A percentile compares a stretch with the other conserved stretches of the same genome.
These are phyloP conservation scores for Microdochium bolleyi DNA, from an alignment of 2,329 filamentous ascomycete genomes.

Conservation along the genomic window DNA sequence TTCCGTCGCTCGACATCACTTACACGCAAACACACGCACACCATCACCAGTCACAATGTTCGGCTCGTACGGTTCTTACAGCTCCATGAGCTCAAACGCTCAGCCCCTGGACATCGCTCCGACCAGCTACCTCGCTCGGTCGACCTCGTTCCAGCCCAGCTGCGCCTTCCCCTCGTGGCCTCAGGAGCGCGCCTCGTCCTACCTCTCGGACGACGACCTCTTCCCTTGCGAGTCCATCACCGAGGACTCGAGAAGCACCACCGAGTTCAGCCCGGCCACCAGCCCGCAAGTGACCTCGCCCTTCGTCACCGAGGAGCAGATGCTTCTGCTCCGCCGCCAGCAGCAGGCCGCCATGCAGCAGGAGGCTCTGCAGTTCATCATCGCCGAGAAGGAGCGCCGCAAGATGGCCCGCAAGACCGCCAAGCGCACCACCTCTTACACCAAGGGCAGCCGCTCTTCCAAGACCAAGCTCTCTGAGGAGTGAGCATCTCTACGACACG, in stretches of 20 bases:
- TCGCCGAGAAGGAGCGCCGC: constrained; percentile 47
- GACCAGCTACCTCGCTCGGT: constrained; percentile 18
- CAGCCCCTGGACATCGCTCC: constrained; percentile 22
- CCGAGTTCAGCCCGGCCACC: constrained; percentile 26
- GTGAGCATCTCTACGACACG: neutral
- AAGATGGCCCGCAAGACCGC: constrained; percentile 30
- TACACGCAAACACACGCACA: no score
- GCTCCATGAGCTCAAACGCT: constrained; percentile 23
- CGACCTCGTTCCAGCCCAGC: constrained; percentile 17
- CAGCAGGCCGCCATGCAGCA: constrained; percentile 38
- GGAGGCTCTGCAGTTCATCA: constrained; percentile 41
- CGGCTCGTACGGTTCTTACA: constrained; percentile 25
- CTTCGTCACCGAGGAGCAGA: constrained; percentile 35
- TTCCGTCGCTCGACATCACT: neutral
- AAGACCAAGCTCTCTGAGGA: neutral
- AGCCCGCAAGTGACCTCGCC: constrained; percentile 33
- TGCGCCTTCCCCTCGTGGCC: constrained; percentile 37
- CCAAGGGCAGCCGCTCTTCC: neutral
- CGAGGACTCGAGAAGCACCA: constrained; percentile 35
- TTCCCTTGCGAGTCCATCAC: constrained; percentile 32
- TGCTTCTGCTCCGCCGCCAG: constrained; percentile 42
- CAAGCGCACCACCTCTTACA: neutral
- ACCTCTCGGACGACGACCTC: constrained; percentile 57
- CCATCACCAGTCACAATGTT: constrained; percentile 17
- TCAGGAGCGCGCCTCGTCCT: constrained; percentile 41